phyloP scores from a whole-genome alignment of 1,139 yeast genomes.

The Yamadazyma conglobata region DNA sequence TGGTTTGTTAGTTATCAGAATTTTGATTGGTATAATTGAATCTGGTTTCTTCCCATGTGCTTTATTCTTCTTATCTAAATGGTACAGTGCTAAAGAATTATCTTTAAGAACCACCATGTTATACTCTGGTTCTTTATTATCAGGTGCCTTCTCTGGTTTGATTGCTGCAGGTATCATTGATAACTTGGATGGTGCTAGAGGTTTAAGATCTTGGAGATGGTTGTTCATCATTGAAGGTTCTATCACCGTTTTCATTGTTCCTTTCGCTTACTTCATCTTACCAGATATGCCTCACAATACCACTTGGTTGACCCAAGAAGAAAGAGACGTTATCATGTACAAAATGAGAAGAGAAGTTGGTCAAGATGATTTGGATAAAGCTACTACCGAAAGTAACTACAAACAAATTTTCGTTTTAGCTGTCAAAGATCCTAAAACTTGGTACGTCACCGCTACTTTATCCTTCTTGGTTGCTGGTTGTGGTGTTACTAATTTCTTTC shows the following conservation, averaged over 20 bases:
- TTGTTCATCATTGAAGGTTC: constrained; percentile 72
- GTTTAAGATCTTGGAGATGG: constrained; percentile 67
- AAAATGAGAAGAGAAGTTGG: constrained; percentile 40
- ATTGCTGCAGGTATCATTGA: constrained; percentile 47
- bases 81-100: constrained; percentile 47
- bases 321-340: constrained; percentile 47
- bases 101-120: constrained; percentile 55
- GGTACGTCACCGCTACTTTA: constrained; percentile 44
- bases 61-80: constrained; percentile 44
- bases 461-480: constrained; percentile 54
- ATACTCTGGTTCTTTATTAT: constrained; percentile 63
- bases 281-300: constrained; percentile 67
- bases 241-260: constrained; percentile 56
- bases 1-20: constrained; percentile 45
- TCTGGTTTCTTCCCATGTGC: constrained; percentile 59
- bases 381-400: constrained; percentile 32
- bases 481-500: constrained; percentile 61
- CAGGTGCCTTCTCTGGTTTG: constrained; percentile 83
- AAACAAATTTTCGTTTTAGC: constrained; percentile 39
- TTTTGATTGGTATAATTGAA: constrained; percentile 54
- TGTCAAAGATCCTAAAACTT: constrained; percentile 41
- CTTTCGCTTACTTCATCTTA: constrained; percentile 58
- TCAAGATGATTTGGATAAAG: constrained; percentile 36
- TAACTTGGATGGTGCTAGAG: constrained; percentile 35
- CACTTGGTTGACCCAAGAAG: constrained; percentile 48